Conservation (phyloP, 2,329 filamentous ascomycete genomes). For the Fulvia fulva region DNA sequence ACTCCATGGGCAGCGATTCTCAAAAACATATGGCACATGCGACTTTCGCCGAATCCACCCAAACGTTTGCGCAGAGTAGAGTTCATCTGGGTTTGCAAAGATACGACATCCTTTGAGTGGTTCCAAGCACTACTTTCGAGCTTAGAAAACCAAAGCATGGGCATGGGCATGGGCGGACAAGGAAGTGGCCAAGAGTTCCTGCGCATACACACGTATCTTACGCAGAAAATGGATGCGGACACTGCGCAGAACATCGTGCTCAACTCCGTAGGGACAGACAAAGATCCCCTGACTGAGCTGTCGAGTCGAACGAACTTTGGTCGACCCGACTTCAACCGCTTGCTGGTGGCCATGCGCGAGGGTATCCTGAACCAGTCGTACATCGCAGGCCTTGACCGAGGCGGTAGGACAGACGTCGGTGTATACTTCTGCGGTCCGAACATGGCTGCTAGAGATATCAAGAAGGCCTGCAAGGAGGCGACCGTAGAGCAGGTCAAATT, state of each 20-base stretch:
- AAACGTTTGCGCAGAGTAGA: constrained; percentile 88
- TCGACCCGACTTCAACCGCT: constrained; percentile 76
- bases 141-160: constrained; percentile 78
- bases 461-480: constrained; percentile 70
- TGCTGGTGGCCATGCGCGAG: constrained; percentile 81
- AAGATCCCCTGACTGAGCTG: constrained; percentile 89
- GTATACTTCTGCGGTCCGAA: constrained; percentile 98
- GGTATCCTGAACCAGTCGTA: constrained; percentile 84
- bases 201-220: constrained; percentile 96
- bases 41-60: constrained; percentile 83
- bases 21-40: constrained; percentile 98
- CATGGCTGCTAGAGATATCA: constrained; percentile 73
- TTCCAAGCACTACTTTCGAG: constrained; percentile 92
- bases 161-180: constrained; percentile 53
- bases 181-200: constrained; percentile 75
- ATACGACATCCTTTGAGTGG: constrained; percentile 96
- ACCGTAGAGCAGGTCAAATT: constrained; percentile 79
- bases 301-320: constrained; percentile 90
- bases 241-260: constrained; percentile 95
- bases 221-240: constrained; percentile 85
- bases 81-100: constrained; percentile 98
- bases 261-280: constrained; percentile 82
- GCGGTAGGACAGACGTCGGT: constrained; percentile 76
- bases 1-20: constrained; percentile 83
- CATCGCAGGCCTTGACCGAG: constrained; percentile 67